A percentile compares a stretch with the other conserved stretches of the same genome.
These are phyloP conservation scores for Biscutella laevigata DNA, from an alignment of 441 rosid genomes.

Conservation along the genomic window DNA sequence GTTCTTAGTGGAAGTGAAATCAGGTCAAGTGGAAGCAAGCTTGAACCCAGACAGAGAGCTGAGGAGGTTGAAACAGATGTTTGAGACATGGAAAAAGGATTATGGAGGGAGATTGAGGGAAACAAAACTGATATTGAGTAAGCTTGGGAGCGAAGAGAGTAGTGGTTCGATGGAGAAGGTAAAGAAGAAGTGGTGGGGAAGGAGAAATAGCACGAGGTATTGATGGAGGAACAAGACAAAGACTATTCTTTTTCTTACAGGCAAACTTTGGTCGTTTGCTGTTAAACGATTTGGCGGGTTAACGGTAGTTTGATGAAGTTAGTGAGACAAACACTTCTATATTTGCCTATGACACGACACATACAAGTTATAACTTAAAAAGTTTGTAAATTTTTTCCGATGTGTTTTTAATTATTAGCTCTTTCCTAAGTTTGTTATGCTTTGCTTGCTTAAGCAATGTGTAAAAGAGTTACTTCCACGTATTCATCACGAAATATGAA, in stretches of 20 bases:
- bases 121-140: constrained; percentile 75
- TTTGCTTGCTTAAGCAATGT: neutral
- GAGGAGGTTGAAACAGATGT: constrained; percentile 84
- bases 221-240: neutral
- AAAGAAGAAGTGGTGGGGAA: constrained; percentile 97
- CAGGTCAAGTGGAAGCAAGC: constrained; percentile 91
- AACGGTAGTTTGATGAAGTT: constrained; percentile 3
- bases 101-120: constrained; percentile 71
- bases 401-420: too few relatives aligned
- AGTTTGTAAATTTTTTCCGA: constrained; percentile 24
- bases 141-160: constrained; percentile 76
- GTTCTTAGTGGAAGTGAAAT: constrained; percentile 94
- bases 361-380: too few relatives aligned
- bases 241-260: constrained; percentile 12
- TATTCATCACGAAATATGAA: neutral
- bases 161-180: constrained; percentile 51
- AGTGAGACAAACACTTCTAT: neutral
- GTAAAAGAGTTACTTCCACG: constrained; percentile 10
- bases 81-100: constrained; percentile 98
- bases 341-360: too few relatives aligned
- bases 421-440: constrained; percentile 1
- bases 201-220: constrained; percentile 78
- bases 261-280: constrained; percentile 24
- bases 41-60: constrained; percentile 88
- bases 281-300: constrained; percentile 12